phyloP scores from a whole-genome alignment of 164 flowering plant genomes.

The Malania oleifera region DNA sequence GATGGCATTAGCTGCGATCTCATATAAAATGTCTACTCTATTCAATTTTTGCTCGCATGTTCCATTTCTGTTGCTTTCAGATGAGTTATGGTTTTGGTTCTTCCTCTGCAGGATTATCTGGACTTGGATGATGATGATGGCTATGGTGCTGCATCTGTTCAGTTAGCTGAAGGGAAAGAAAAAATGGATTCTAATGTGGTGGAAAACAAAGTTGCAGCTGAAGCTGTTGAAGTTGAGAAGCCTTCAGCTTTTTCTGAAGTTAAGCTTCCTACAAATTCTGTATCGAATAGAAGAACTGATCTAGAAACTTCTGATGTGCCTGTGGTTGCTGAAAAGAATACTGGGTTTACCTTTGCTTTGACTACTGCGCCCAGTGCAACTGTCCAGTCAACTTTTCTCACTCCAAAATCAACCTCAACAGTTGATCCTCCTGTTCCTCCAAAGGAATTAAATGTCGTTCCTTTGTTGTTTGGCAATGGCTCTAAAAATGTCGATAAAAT shows the following conservation, averaged over 20 bases:
- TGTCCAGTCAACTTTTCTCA: conserved; percentile 13
- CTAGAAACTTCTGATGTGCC: conserved; percentile 18
- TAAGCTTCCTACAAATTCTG: conserved; percentile 16
- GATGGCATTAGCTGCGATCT: too few species aligned
- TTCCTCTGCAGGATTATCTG: conserved; percentile 44
- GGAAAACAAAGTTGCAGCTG: conserved; percentile 18
- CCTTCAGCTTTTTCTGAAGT: conserved; percentile 19
- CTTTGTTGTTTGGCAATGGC: conserved; percentile 25
- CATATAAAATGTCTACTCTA: too few species aligned
- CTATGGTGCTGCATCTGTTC: conserved; percentile 21
- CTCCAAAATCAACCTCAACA: conserved; percentile 15
- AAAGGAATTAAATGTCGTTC: conserved; percentile 25
- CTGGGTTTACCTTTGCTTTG: conserved; percentile 17
- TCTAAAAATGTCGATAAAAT: conserved; percentile 18
- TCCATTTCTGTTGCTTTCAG: background rate
- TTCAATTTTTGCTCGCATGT: background rate
- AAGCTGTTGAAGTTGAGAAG: conserved; percentile 21
- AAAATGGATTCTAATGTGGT: conserved; percentile 12
- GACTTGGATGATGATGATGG: conserved; percentile 62
- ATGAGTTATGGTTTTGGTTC: background rate
- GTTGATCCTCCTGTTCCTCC: conserved; percentile 15
- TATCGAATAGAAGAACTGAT: conserved; percentile 15
- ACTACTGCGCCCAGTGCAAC: conserved; percentile 17
- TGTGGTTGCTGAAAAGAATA: conserved; percentile 20
- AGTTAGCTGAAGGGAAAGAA: conserved; percentile 18